Conservation (phyloP, 106 monocot genomes). For the Apostasia shenzhenica region DNA sequence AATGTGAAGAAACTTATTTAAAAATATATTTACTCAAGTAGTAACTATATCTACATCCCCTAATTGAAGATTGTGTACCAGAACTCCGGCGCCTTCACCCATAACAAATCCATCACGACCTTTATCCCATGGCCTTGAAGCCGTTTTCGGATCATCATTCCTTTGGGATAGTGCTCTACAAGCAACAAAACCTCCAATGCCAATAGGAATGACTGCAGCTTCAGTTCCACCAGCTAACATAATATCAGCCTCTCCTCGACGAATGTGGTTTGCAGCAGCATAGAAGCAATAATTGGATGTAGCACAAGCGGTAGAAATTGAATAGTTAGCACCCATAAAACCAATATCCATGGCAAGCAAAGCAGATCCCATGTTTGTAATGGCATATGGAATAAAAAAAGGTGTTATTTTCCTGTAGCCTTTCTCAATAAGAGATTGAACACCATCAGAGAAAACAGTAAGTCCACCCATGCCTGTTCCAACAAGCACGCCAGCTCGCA, state of each 20-base stretch:
- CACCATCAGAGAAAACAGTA: conserved; percentile 19
- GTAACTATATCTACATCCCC: not conserved
- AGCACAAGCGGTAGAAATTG: conserved; percentile 49
- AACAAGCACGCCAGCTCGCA: conserved; percentile 34
- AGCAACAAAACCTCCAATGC: conserved; percentile 34
- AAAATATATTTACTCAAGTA: too few species aligned
- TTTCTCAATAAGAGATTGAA: conserved; percentile 15
- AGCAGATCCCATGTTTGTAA: conserved; percentile 44
- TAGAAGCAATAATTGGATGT: conserved; percentile 53
- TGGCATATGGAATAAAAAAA: conserved; percentile 37
- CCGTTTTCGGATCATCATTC: conserved; percentile 30
- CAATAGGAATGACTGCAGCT: conserved; percentile 33
- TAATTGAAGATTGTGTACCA: conserved; percentile 1
- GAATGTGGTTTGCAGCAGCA: conserved; percentile 56
- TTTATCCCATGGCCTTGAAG: conserved; percentile 48
- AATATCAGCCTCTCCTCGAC: conserved; percentile 46
- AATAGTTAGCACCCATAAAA: conserved; percentile 48
- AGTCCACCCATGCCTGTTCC: conserved; percentile 46
- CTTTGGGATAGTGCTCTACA: conserved; percentile 46
- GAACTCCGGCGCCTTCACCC: conserved; percentile 39
- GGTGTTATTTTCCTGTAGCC: conserved; percentile 30
- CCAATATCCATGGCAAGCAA: conserved; percentile 39
- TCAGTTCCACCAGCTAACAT: conserved; percentile 51
- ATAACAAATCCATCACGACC: conserved; percentile 42
- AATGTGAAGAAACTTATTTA: too few species aligned